Percentiles rank a stretch among this genome's conserved stretches.
These are phyloP conservation scores for Myrica gale DNA, from an alignment of 306 rosid species.

Conservation along the genomic window DNA sequence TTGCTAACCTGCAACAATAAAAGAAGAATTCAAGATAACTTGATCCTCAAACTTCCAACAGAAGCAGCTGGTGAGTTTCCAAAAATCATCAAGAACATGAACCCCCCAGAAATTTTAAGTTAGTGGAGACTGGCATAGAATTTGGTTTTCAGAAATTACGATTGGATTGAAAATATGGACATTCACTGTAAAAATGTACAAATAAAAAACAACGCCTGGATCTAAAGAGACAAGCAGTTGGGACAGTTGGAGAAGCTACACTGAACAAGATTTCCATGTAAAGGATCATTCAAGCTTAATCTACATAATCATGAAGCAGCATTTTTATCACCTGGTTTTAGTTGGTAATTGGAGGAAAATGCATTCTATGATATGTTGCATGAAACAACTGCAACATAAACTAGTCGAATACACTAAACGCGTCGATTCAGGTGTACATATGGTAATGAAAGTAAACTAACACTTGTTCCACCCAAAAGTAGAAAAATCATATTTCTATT, in stretches of 20 bases:
- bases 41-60: not conserved
- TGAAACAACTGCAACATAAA: not conserved
- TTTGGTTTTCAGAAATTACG: conserved; percentile 7
- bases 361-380: not conserved
- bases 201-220: not conserved
- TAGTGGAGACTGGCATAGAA: not conserved
- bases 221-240: not conserved
- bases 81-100: not conserved
- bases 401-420: not conserved
- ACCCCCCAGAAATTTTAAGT: not conserved
- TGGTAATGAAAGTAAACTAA: not conserved
- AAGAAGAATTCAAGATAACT: not conserved
- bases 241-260: not conserved
- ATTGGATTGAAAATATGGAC: conserved; percentile 1
- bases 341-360: not conserved
- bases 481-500: not conserved
- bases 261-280: not conserved
- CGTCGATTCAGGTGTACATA: not conserved
- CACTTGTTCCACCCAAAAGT: not conserved
- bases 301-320: not conserved
- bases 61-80: not conserved
- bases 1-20: conserved; percentile 66
- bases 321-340: not conserved
- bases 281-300: not conserved
- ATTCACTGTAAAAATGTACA: not conserved